Conservation (phyloP, 2,329 filamentous ascomycete species). For the Colletotrichum sp. region DNA sequence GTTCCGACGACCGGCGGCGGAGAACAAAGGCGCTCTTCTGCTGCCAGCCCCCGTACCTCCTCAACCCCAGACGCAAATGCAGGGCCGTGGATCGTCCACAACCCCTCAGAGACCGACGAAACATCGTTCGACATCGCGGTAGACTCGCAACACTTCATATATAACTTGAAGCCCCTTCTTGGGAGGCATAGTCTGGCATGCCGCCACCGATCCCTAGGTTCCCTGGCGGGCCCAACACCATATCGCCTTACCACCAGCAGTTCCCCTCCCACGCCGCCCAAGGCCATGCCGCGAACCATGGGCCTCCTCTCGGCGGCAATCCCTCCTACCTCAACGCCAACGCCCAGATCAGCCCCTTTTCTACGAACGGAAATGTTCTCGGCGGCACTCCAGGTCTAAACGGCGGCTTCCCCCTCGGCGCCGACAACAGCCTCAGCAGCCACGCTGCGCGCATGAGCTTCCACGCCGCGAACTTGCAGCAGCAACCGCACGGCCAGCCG, state of each 20-base stretch:
- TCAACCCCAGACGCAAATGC: conserved; percentile 17
- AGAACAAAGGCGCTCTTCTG: conserved; percentile 14
- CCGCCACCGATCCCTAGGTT: conserved; percentile 50
- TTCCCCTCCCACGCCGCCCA: conserved; percentile 62
- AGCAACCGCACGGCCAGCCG: conserved; percentile 57
- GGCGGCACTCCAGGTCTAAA: conserved; percentile 63
- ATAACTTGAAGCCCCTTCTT: not conserved
- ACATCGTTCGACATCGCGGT: not conserved
- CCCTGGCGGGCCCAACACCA: conserved; percentile 48
- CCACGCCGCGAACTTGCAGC: conserved; percentile 67
- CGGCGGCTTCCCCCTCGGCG: conserved; percentile 62
- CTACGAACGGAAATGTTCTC: conserved; percentile 60
- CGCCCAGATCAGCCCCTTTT: conserved; percentile 71
- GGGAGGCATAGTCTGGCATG: conserved; percentile 33
- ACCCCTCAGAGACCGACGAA: not conserved
- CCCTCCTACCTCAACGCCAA: conserved; percentile 75
- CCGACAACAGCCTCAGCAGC: conserved; percentile 77
- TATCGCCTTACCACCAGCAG: conserved; percentile 49
- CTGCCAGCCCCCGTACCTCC: not conserved
- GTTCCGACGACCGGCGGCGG: conserved; percentile 3
- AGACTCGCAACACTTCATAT: not conserved
- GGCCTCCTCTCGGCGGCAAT: conserved; percentile 65
- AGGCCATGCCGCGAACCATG: conserved; percentile 49
- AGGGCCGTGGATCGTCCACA: conserved; percentile 18
- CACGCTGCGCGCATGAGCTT: conserved; percentile 91